Evolutionary conservation across 495 filamentous ascomycete genomes (phyloP).

Genomic region (Xanthoparmelia taractica): DNA sequence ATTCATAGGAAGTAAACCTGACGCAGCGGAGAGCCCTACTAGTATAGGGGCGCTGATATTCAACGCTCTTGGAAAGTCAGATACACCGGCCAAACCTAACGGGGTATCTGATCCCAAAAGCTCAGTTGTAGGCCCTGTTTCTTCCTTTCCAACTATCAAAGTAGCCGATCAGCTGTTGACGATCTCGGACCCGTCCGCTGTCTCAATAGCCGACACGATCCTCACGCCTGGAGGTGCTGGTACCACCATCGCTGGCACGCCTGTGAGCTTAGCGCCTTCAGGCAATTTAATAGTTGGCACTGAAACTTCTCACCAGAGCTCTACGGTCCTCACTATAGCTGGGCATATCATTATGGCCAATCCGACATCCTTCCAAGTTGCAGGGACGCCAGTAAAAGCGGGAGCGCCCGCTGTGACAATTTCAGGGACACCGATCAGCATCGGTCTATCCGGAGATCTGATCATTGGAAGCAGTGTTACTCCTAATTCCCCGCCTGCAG

Average conservation of each 20-base stretch:
- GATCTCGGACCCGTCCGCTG: conserved; percentile 4
- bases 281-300: not conserved
- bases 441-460: too few species aligned
- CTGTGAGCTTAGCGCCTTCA: not conserved
- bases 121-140: not conserved
- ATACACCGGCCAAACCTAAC: not conserved
- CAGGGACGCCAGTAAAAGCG: not conserved
- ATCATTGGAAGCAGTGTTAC: not conserved
- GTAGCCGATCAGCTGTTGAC: not conserved
- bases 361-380: conserved; percentile 2
- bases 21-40: not conserved
- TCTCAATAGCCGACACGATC: conserved; percentile 3
- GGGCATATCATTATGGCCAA: not conserved
- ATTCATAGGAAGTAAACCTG: not conserved
- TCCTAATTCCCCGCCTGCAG: not conserved
- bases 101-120: not conserved
- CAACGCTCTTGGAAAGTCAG: not conserved
- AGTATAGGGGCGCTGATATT: not conserved
- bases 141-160: not conserved
- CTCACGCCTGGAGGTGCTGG: not conserved
- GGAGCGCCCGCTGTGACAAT: conserved; percentile 3
- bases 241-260: not conserved
- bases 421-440: too few species aligned
- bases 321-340: not conserved
- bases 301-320: not conserved